Base-by-base conservation (phyloP, 352 stramenopile species). In the Globisporangium nagaii region DNA sequence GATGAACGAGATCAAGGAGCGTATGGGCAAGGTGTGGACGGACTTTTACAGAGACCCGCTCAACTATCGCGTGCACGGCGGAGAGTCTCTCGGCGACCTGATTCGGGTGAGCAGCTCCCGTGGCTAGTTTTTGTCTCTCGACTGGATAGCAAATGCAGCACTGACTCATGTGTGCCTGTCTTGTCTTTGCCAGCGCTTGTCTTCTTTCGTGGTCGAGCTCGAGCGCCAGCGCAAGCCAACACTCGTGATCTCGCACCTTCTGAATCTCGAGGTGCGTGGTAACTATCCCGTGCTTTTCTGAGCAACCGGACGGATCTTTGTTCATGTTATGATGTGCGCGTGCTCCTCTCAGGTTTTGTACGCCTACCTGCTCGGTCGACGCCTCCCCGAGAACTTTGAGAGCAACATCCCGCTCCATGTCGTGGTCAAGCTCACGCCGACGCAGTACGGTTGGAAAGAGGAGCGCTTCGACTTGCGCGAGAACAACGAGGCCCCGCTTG, bases 131-230 rank as follows among this genome's bases (percentile, higher is more conserved):
- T n/a, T n/a, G n/a, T n/a, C n/a, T 47, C 20, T 32, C 32, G 24
- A 22, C 25, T 31, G 12, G 53, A 2, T 15, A 0, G 17, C n/a
- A 1, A 27, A 25, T 46, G 25, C n/a, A n/a, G n/a, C n/a, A n/a
- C n/a, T n/a, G 25, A 1, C 36, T 47, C 46, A 28, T 20, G 15
- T 28, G 0, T 30, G n/a, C 15, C 22, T 32, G 30, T 53, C 15
- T 49, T 32, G 22, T 60, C 15, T 46, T n/a, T 19, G 27, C 20
- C 43, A 79, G 66, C 53, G 67, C 25, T 47, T 79, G 15, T 76
- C 70, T 17, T 79, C 67, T 27, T 79, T 79, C 25, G 67, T 79
- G n/a, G 58, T 79, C 7, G 68, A 76, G 35, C 43, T 79, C 2
- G 70, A 76, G 44, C 64, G 68, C 3, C 67, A 79, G 34, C 67